Evolutionary conservation across 305 asterid genomes (phyloP), one percentile per base, ranked within the genome.

Genomic region (Fraxinus latifolia): DNA sequence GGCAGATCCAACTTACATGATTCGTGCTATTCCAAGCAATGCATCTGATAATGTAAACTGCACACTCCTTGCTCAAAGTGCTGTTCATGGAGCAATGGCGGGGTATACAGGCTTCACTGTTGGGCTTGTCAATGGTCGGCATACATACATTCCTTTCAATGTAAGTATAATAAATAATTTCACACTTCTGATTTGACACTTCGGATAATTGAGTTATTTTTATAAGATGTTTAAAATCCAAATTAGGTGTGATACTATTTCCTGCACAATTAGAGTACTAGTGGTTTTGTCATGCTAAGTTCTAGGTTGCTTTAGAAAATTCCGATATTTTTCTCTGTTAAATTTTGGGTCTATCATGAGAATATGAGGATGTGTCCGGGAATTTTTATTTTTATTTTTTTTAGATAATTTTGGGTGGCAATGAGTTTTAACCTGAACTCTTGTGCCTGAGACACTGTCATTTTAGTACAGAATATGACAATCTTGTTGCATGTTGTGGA

Each of bases 71-170:
- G 95, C 97, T 85, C 97, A 92, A 89, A 92, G 97, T 82, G 92
- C 93, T 25, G 95, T 92, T 83, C 97, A 92, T 89, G 97, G 97
- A 86, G 97, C 95, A 53, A 92, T 92, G 97, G 88, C 97, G 14
- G 97, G 97, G 60, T 92, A 85, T 86, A 90, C 97, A 5, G 97
- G 97, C 86, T 91, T 86, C 89, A 90, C 92, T 36, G 78, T 89
- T 32, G 97, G 95, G 55, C 91, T 91, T 77, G 97, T 92, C 62
- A 89, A 91, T 82, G 93, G 97, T 75, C 91, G 92, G 23, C 92
- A 90, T 47, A 87, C 95, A 34, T 91, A 88, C 78, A 89, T 92
- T 78, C 97, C 97, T 77, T 91, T 92, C 89, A 87, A 86, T 84
- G 97, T 92, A 83, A 91, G 95, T 89, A 44, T 76, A 21, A 23